Percentiles rank a stretch among this genome's conserved stretches.
Conservation (phyloP, 768 basidiomycete genomes). For the Lactarius akahatsu region DNA sequence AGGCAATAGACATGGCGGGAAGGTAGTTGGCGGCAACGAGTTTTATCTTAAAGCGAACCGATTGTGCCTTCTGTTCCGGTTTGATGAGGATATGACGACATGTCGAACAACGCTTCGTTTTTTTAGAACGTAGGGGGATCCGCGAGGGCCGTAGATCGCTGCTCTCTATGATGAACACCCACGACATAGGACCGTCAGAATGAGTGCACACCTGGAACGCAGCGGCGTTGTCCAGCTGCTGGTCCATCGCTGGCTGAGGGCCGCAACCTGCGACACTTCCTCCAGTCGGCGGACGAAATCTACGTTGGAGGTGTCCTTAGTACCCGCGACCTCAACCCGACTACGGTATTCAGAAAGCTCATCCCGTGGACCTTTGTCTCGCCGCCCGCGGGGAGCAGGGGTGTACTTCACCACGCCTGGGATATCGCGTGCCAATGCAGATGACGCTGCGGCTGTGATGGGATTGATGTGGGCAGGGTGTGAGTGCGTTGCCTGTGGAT, state of each 20-base stretch:
- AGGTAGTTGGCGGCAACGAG: slow-evolving; percentile 94
- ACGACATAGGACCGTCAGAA: neutral
- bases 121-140: slow-evolving; percentile 89
- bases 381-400: slow-evolving; percentile 51
- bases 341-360: slow-evolving; percentile 78
- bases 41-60: slow-evolving; percentile 95
- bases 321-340: slow-evolving; percentile 60
- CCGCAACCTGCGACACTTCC: slow-evolving; percentile 59
- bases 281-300: slow-evolving; percentile 69
- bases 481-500: slow-evolving; percentile 53
- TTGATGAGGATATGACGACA: slow-evolving; percentile 98
- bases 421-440: slow-evolving; percentile 85
- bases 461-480: slow-evolving; percentile 76
- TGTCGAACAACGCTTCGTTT: slow-evolving; percentile 90
- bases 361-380: slow-evolving; percentile 66
- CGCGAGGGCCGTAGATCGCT: slow-evolving; percentile 87
- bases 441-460: slow-evolving; percentile 85
- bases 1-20: slow-evolving; percentile 73
- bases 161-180: slow-evolving; percentile 19
- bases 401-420: slow-evolving; percentile 80
- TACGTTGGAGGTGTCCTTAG: slow-evolving; percentile 61
- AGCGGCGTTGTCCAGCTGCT: slow-evolving; percentile 74
- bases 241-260: slow-evolving; percentile 76
- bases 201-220: slow-evolving; percentile 55
- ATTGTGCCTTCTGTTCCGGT: slow-evolving; percentile 95